A percentile compares a stretch with the other conserved stretches of the same genome.
Evolutionary conservation across 1,284 basidiomycete species (phyloP).

Genomic region (Somion occarium): DNA sequence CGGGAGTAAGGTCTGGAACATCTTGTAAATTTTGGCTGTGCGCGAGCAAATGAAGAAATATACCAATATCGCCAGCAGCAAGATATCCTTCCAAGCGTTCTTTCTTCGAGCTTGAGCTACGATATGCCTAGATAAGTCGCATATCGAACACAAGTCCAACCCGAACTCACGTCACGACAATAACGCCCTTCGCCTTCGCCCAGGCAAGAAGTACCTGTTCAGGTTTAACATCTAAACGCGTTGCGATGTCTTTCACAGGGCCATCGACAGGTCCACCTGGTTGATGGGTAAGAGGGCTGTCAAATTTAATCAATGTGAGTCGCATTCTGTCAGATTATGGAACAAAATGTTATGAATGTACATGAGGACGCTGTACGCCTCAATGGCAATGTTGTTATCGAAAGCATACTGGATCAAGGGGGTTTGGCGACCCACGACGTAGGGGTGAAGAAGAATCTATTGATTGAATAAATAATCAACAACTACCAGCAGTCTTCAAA

Average conservation of each 20-base stretch:
- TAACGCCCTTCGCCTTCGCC: constrained; percentile 60
- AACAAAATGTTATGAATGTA: constrained; percentile 25
- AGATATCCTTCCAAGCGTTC: constrained; percentile 54
- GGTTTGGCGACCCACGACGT: constrained; percentile 55
- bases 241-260: constrained; percentile 51
- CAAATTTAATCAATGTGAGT: background rate
- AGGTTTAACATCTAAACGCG: constrained; percentile 52
- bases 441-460: constrained; percentile 66
- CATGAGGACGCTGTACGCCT: constrained; percentile 70
- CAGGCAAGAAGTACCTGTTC: constrained; percentile 72
- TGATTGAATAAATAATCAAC: no score
- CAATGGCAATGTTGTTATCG: constrained; percentile 60
- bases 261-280: constrained; percentile 74
- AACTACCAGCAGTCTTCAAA: background rate
- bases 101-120: constrained; percentile 48
- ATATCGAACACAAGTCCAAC: no score
- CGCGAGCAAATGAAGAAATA: constrained; percentile 11
- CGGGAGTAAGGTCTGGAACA: constrained; percentile 27
- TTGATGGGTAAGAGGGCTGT: constrained; percentile 56
- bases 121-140: constrained; percentile 1
- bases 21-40: background rate
- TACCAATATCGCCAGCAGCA: constrained; percentile 42
- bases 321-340: background rate
- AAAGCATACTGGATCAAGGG: constrained; percentile 53
- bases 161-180: constrained; percentile 59